These are phyloP conservation scores for Ogataea zsoltii DNA, from an alignment of 805 yeast species.

Conservation along the genomic window DNA sequence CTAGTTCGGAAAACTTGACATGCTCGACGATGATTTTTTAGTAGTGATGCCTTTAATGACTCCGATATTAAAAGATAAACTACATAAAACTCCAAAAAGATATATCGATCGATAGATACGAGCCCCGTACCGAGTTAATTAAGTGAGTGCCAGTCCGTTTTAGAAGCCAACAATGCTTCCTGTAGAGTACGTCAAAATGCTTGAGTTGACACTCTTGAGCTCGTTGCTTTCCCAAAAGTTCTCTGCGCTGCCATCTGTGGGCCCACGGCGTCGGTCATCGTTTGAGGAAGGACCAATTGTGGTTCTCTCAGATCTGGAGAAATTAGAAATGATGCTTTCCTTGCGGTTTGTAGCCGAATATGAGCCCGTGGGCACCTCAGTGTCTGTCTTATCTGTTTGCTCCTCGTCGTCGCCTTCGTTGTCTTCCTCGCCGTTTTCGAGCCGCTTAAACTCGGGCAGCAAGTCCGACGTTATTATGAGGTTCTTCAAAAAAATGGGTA, in stretches of 20 bases:
- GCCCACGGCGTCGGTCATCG: conserved; percentile 4
- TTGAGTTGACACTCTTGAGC: conserved; percentile 25
- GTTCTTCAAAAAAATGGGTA: conserved; percentile 32
- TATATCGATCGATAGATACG: not conserved
- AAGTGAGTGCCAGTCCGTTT: not conserved
- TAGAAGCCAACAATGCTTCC: conserved; percentile 31
- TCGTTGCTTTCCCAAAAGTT: conserved; percentile 28
- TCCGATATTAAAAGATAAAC: too few species aligned
- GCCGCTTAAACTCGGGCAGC: conserved; percentile 18
- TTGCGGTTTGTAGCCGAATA: conserved; percentile 9
- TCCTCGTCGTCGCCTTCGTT: conserved; percentile 7
- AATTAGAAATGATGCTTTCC: conserved; percentile 20
- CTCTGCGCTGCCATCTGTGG: conserved; percentile 8
- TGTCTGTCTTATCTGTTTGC: conserved; percentile 10
- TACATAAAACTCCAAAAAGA: not conserved
- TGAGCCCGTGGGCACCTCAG: conserved; percentile 7
- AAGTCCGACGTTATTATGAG: conserved; percentile 29
- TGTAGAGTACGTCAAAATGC: conserved; percentile 27
- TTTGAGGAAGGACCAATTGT: conserved; percentile 2
- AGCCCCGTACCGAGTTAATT: not conserved
- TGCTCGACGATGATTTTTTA: too few species aligned
- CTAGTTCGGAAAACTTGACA: not conserved
- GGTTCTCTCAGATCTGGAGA: conserved; percentile 7
- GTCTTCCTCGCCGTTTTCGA: conserved; percentile 7
- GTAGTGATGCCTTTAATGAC: not conserved